These are phyloP conservation scores for Boletellus sp. DNA, from an alignment of 768 basidiomycete genomes.

Conservation along the genomic window DNA sequence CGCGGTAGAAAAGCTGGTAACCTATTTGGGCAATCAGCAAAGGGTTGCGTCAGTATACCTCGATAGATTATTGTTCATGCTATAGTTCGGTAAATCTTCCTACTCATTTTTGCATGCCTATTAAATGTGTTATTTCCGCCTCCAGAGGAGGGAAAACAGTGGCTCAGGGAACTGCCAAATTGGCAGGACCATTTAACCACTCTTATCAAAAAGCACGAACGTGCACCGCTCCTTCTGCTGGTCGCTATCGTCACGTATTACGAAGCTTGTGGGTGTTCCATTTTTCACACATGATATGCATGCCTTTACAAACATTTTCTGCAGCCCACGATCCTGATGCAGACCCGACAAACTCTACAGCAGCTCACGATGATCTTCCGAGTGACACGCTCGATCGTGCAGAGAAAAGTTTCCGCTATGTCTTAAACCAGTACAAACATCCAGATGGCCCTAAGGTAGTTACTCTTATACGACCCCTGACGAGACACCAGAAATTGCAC, in stretches of 20 bases:
- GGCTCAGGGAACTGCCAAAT: slow-evolving; percentile 9
- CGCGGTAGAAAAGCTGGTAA: slow-evolving; percentile 10
- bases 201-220: slow-evolving; percentile 4
- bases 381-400: slow-evolving; percentile 8
- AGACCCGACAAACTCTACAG: not conserved
- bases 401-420: slow-evolving; percentile 12
- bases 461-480: slow-evolving; percentile 17
- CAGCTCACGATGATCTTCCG: not conserved
- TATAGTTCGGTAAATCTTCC: not conserved
- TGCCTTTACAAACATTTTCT: too few species aligned
- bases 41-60: not conserved
- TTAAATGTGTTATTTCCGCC: not conserved
- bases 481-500: slow-evolving; percentile 12
- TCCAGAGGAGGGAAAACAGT: slow-evolving; percentile 14
- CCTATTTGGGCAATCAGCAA: slow-evolving; percentile 6
- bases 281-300: too few species aligned
- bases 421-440: slow-evolving; percentile 8
- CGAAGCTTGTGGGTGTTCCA: slow-evolving; percentile 13
- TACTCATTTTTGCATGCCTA: not conserved
- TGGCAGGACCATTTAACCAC: slow-evolving; percentile 10
- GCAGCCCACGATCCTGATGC: slow-evolving; percentile 6
- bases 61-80: too few species aligned
- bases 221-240: slow-evolving; percentile 12
- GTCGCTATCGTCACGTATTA: slow-evolving; percentile 21
- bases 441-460: slow-evolving; percentile 14